A percentile compares a stretch with the other conserved stretches of the same genome.
Evolutionary conservation across 2,329 filamentous ascomycete species (phyloP).

Genomic region (Lachnellula suecica): DNA sequence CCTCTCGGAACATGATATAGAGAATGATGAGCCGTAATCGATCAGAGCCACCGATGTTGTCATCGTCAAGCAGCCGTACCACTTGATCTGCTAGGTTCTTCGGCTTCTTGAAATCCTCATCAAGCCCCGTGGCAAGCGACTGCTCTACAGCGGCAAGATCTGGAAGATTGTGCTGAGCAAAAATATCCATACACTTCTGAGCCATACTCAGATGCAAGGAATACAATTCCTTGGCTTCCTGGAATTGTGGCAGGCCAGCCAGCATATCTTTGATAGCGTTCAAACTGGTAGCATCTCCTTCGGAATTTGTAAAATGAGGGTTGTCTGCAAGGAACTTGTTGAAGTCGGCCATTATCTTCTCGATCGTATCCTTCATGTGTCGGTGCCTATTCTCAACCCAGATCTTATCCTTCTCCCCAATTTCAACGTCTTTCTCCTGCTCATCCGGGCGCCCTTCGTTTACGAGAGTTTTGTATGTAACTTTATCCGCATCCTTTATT

Average conservation of each 20-base stretch:
- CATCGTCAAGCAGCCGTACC: constrained; percentile 84
- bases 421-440: constrained; percentile 87
- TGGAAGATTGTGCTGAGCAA: constrained; percentile 78
- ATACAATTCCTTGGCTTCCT: constrained; percentile 93
- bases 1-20: constrained; percentile 83
- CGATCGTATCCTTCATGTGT: constrained; percentile 98
- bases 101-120: constrained; percentile 88
- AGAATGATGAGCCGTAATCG: constrained; percentile 82
- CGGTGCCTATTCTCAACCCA: constrained; percentile 94
- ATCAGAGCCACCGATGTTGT: constrained; percentile 68
- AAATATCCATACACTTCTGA: constrained; percentile 93
- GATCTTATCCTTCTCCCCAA: constrained; percentile 86
- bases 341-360: constrained; percentile 90
- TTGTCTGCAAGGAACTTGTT: constrained; percentile 89
- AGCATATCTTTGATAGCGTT: constrained; percentile 97
- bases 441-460: constrained; percentile 71
- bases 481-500: constrained; percentile 84
- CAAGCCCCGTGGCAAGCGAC: constrained; percentile 84
- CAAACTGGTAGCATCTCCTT: constrained; percentile 69
- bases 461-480: constrained; percentile 77
- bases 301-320: constrained; percentile 81
- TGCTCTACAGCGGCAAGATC: constrained; percentile 90
- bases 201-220: constrained; percentile 95
- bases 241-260: constrained; percentile 89
- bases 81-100: constrained; percentile 87